phyloP scores from a whole-genome alignment of 2,329 filamentous ascomycete genomes.

The Teratosphaeria epicoccoides region DNA sequence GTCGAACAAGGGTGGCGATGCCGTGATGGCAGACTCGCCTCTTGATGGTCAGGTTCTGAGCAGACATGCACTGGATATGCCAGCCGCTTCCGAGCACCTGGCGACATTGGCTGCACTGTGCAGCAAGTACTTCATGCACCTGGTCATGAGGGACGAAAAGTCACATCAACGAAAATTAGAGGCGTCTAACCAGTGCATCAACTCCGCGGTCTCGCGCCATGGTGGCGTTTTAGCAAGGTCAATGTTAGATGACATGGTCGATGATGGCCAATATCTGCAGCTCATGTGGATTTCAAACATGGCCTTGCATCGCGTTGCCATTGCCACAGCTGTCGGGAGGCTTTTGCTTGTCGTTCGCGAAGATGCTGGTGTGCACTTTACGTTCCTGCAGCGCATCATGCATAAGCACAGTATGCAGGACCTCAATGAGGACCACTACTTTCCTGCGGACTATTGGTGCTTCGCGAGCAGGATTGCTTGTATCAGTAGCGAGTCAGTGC shows the following conservation, averaged over 20 bases:
- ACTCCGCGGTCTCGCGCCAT: not conserved
- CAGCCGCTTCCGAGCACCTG: not conserved
- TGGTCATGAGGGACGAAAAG: not conserved
- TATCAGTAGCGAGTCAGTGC: not conserved
- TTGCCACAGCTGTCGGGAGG: not conserved
- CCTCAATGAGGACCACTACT: not conserved
- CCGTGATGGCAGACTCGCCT: not conserved
- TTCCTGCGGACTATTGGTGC: not conserved
- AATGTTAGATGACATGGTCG: not conserved
- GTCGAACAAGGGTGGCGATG: not conserved
- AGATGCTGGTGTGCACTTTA: not conserved
- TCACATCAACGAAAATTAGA: not conserved
- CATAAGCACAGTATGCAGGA: not conserved
- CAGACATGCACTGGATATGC: not conserved
- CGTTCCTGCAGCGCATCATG: not conserved
- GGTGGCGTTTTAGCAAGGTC: not conserved
- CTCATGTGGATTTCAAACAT: not conserved
- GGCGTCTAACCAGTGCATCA: not conserved
- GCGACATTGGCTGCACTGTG: not conserved
- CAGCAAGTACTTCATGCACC: not conserved
- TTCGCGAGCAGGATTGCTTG: not conserved
- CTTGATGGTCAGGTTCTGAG: not conserved
- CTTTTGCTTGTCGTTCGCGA: not conserved
- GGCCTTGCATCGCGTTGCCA: not conserved
- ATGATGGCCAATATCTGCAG: not conserved